phyloP scores from a whole-genome alignment of 1,139 yeast species.

The Yamadazyma trypodendri region DNA sequence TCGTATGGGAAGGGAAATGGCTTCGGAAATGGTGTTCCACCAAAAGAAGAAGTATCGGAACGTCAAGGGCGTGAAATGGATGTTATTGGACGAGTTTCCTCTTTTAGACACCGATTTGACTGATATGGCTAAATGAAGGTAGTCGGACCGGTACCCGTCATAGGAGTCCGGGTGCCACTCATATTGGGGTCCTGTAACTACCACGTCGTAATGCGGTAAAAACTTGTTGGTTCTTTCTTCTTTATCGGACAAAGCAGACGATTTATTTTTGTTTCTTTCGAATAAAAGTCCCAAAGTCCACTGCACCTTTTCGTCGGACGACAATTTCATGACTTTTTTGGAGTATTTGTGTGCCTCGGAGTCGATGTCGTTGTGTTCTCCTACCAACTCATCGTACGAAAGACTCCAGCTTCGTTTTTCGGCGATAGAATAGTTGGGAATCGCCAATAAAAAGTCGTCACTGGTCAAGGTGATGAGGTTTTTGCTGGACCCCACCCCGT shows the following conservation, averaged over 20 bases:
- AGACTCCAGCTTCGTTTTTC: conserved; percentile 39
- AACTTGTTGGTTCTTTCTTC: conserved; percentile 34
- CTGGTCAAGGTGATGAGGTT: conserved; percentile 65
- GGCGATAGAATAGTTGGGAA: conserved; percentile 50
- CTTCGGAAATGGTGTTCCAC: conserved; percentile 79
- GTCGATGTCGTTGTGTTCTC: conserved; percentile 21
- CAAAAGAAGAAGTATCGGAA: conserved; percentile 71
- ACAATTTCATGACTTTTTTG: conserved; percentile 38
- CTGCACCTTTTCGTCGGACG: conserved; percentile 39
- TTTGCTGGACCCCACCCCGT: conserved; percentile 59
- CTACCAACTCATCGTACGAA: conserved; percentile 26
- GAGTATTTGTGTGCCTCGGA: conserved; percentile 32
- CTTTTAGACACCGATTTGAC: conserved; percentile 35
- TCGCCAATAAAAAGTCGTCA: conserved; percentile 65
- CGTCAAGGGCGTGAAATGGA: conserved; percentile 72
- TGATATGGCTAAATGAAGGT: conserved; percentile 70
- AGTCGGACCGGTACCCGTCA: conserved; percentile 73
- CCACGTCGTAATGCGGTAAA: conserved; percentile 44
- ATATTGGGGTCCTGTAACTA: conserved; percentile 39
- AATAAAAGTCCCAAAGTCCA: conserved; percentile 45
- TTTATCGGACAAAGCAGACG: conserved; percentile 23
- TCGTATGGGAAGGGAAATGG: conserved; percentile 72
- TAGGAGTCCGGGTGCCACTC: conserved; percentile 67
- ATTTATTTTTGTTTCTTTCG: conserved; percentile 33
- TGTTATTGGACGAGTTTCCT: conserved; percentile 58